A percentile compares a stretch with the other conserved stretches of the same genome.
phyloP scores from a whole-genome alignment of 176 grass and related monocot species.

The Oryza nivara region DNA sequence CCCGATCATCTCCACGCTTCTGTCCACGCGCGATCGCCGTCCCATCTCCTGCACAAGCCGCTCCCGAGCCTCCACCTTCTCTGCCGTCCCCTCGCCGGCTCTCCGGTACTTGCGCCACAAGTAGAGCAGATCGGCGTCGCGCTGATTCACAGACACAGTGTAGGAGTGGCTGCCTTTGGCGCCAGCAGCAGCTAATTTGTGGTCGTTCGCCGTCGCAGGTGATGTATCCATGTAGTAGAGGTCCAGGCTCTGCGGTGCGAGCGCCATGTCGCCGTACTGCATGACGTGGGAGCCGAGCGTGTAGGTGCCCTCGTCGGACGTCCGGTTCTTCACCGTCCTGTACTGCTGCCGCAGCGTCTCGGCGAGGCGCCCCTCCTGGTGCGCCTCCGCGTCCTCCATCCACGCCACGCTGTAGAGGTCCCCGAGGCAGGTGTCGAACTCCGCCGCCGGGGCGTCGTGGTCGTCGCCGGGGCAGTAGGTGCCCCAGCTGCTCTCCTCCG shows the following conservation, averaged over 20 bases:
- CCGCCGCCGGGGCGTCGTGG: constrained; percentile 44
- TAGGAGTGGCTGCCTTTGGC: neutral
- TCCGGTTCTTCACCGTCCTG: constrained; percentile 59
- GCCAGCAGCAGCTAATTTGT: constrained; percentile 5
- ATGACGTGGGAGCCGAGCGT: constrained; percentile 73
- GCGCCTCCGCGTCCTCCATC: constrained; percentile 82
- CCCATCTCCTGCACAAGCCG: constrained; percentile 58
- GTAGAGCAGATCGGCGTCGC: constrained; percentile 83
- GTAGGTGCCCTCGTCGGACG: constrained; percentile 53
- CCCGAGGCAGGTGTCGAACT: constrained; percentile 80
- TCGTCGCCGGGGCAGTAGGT: constrained; percentile 83
- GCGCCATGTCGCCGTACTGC: constrained; percentile 65
- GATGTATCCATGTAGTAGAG: constrained; percentile 58
- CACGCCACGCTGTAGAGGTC: constrained; percentile 91
- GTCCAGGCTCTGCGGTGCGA: constrained; percentile 48
- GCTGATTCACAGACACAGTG: constrained; percentile 51
- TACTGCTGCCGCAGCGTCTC: constrained; percentile 83
- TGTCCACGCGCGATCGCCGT: constrained; percentile 67
- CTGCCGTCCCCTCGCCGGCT: constrained; percentile 46
- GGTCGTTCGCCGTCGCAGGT: constrained; percentile 33
- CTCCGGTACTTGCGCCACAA: constrained; percentile 74
- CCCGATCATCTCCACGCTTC: constrained; percentile 61
- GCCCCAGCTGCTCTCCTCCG: constrained; percentile 90
- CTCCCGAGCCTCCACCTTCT: constrained; percentile 57
- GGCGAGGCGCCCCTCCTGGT: constrained; percentile 43